Base-by-base conservation (phyloP, 2,329 filamentous ascomycete species). In the Xylariaceae sp. region DNA sequence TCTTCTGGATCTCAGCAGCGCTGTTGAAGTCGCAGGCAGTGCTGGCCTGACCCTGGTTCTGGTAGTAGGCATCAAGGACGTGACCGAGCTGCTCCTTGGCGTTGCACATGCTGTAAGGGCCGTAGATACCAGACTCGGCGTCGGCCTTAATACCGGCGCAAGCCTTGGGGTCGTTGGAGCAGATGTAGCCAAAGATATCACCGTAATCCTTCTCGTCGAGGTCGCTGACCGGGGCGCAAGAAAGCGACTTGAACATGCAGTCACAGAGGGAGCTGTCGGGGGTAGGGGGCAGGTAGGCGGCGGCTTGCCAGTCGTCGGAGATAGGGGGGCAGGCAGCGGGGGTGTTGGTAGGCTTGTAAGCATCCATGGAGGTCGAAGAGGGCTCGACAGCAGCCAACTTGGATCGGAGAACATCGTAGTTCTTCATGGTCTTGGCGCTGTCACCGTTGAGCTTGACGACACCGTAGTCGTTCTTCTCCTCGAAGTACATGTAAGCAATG, bases 401-500 rank as follows among this genome's bases (percentile, higher is more conserved):
- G 62, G 75, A 80, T 57, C 82, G 80, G 47, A 89, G 79, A 67
- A 81, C 80, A 56, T 79, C 80, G 76, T 86, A 92, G 75, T 91
- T 88, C 9, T 78, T 68, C 62, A 87, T 79, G 49, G 82, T 86
- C 66, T 73, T 79, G 63, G 84, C 85, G 6, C 57, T 58, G 44
- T 75, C 74, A 66, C 78, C 76, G 65, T 80, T 80, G 60, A 87
- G 73, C 23, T 77, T 72, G 55, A 85, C 82, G 55, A 90, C 78
- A 75, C 85, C 89, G 71, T 86, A 92, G 70, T 90, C 75, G 76
- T 92, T 92, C 56, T 67, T 65, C 72, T 91, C 88, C 74, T 92
- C 82, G 77, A 88, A 89, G 78, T 90, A 92, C 88, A 90, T 90
- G 80, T 92, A 92, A 68, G 90, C 87, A 65, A 92, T 90, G 73